Evolutionary conservation across 306 rosid genomes (phyloP).

Genomic region (Corylus americana): DNA sequence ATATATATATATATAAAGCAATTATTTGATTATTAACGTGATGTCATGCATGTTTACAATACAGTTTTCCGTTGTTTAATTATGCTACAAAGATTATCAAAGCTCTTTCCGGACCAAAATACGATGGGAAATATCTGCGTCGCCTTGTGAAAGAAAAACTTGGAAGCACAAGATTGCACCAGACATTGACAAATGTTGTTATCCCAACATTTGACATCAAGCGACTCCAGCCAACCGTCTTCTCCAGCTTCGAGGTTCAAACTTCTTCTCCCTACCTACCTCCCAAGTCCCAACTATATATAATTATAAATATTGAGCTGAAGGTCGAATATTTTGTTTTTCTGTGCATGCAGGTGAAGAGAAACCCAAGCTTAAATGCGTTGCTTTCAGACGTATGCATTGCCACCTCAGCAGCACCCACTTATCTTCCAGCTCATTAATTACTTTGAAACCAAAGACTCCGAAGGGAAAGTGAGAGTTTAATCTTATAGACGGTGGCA

Average conservation of each 20-base stretch:
- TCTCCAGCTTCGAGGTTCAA: no score
- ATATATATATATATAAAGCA: no score
- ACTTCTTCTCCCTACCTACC: no score
- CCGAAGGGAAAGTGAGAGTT: constrained; percentile 6
- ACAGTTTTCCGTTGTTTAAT: not conserved
- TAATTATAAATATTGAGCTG: no score
- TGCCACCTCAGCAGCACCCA: constrained; percentile 19
- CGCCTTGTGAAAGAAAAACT: not conserved
- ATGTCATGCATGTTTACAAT: no score
- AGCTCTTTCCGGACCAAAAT: not conserved
- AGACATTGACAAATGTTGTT: not conserved
- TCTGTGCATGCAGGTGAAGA: not conserved
- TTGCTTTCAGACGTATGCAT: constrained; percentile 1
- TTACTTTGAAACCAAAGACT: constrained; percentile 5
- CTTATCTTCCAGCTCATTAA: constrained; percentile 27
- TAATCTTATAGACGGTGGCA: constrained; percentile 11
- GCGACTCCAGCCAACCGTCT: no score
- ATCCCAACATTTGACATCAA: not conserved
- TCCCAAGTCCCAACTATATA: no score
- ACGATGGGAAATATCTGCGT: not conserved
- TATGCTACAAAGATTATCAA: not conserved
- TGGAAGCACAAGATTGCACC: no score
- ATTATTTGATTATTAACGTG: no score
- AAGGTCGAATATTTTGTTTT: no score
- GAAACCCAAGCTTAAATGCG: not conserved